Evolutionary conservation across 768 basidiomycete genomes (phyloP).

Genomic region (Calocybe gangraenosa): DNA sequence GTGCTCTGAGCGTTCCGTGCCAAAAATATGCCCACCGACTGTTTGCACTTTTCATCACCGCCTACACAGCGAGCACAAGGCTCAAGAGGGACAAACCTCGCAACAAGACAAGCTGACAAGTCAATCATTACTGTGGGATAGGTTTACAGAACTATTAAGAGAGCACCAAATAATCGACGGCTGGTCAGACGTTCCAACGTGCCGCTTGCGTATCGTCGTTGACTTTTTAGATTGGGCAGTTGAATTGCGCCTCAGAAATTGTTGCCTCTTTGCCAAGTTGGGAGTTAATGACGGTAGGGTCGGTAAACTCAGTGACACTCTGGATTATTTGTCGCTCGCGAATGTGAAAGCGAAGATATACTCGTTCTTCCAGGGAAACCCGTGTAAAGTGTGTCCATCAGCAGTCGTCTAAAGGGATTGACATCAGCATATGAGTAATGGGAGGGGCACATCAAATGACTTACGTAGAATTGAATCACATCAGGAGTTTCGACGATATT

Average conservation of each 20-base stretch:
- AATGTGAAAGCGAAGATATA: slow-evolving; percentile 16
- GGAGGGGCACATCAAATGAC: background rate
- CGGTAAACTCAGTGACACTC: slow-evolving; percentile 13
- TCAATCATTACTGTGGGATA: too few species aligned
- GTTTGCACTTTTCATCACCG: too few species aligned
- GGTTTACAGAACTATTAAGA: too few species aligned
- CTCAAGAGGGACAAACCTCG: too few species aligned
- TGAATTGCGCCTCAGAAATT: slow-evolving; percentile 6
- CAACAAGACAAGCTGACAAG: too few species aligned
- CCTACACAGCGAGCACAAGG: too few species aligned
- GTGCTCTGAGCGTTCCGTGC: too few species aligned
- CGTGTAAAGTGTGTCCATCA: slow-evolving; percentile 11
- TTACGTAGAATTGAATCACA: slow-evolving; percentile 12
- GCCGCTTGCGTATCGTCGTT: too few species aligned
- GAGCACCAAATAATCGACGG: too few species aligned
- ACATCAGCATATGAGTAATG: background rate
- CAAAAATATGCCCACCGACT: too few species aligned
- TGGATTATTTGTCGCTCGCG: slow-evolving; percentile 10
- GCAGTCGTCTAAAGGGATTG: slow-evolving; percentile 9
- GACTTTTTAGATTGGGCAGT: too few species aligned
- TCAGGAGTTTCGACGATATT: slow-evolving; percentile 11
- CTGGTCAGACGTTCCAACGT: too few species aligned
- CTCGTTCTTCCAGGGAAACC: slow-evolving; percentile 14
- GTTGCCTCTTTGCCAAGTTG: slow-evolving; percentile 8
- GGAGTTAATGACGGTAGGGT: slow-evolving; percentile 8